A percentile compares a stretch with the other conserved stretches of the same genome.
These are phyloP conservation scores for Thelephora aurantiotincta DNA, from an alignment of 768 basidiomycete species.

Conservation along the genomic window DNA sequence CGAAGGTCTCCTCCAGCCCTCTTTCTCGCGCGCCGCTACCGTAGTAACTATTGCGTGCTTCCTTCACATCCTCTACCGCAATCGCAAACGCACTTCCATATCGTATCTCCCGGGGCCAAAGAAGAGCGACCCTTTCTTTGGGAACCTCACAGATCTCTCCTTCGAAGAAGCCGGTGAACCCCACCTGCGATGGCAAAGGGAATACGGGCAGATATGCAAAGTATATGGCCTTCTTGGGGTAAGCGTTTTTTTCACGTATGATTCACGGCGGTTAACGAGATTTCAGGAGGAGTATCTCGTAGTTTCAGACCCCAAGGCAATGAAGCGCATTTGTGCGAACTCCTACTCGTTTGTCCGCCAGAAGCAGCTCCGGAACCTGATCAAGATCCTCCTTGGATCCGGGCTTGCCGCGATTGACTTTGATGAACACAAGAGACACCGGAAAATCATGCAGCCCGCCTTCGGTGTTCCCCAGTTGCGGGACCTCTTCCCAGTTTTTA, in stretches of 20 bases:
- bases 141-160: no score
- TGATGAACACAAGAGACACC: no score
- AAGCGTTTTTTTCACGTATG: slow-evolving; percentile 5
- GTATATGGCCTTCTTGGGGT: slow-evolving; percentile 40
- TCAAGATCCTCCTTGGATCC: not conserved
- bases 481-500: no score
- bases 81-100: slow-evolving; percentile 23
- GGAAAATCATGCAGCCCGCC: slow-evolving; percentile 22
- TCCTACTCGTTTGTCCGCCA: slow-evolving; percentile 18
- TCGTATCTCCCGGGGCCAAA: slow-evolving; percentile 31
- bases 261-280: not conserved
- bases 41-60: no score
- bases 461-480: slow-evolving; percentile 28
- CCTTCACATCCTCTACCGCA: no score
- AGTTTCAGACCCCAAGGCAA: no score
- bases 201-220: slow-evolving; percentile 35
- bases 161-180: no score
- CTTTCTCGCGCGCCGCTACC: no score
- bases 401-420: not conserved
- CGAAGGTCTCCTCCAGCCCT: no score
- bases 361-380: not conserved
- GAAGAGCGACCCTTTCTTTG: no score
- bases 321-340: slow-evolving; percentile 44
- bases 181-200: slow-evolving; percentile 37
- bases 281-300: no score